Evolutionary conservation across 2,329 filamentous ascomycete genomes (phyloP), one percentile per base, ranked within the genome.

Genomic region (Parastagonospora nodorum): DNA sequence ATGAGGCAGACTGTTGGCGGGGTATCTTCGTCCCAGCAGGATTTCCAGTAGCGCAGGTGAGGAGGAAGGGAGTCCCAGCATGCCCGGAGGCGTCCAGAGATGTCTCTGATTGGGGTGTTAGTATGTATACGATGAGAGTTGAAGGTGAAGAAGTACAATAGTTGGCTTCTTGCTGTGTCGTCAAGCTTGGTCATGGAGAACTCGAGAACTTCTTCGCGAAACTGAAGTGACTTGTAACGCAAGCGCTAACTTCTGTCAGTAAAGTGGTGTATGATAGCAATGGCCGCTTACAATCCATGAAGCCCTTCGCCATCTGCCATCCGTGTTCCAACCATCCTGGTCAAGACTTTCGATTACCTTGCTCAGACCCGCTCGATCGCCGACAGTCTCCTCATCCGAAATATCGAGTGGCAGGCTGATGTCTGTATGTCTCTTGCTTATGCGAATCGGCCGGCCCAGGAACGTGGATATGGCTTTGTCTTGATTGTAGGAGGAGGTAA

Each of bases 321-420:
- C 52, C 5, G 63, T 67, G 35, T 82, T 83, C 82, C 69, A 73
- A 2, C 68, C 68, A 12, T 66, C 53, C 8, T 46, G 30, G 35
- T 69, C 68, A 6, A 73, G 51, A 8, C 31, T 42, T 35, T 51
- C 39, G 19, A 64, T 63, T 2, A 66, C 66, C 16, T 42, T 27
- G 1, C 52, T 32, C 0, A 69, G 27, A 0, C 48, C 50, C 8
- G 48, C 42, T 19, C 53, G 69, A 9, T 64, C 52, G 24, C 57
- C 56, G 4, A 59, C 60, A 2, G 68, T 43, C 15, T 69, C 64
- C 14, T 66, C 55, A 40, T 72, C 68, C 11, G 60, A 57, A 7
- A 73, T 44, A 32, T 73, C 69, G 2, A 68, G 61, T 5, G 69
- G 69, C 10, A 67, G 51, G 31, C 52, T 60, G 24, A 67, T 57